These are phyloP conservation scores for Phytomonas sp. DNA, from an alignment of 208 protist genomes.

Conservation along the genomic window DNA sequence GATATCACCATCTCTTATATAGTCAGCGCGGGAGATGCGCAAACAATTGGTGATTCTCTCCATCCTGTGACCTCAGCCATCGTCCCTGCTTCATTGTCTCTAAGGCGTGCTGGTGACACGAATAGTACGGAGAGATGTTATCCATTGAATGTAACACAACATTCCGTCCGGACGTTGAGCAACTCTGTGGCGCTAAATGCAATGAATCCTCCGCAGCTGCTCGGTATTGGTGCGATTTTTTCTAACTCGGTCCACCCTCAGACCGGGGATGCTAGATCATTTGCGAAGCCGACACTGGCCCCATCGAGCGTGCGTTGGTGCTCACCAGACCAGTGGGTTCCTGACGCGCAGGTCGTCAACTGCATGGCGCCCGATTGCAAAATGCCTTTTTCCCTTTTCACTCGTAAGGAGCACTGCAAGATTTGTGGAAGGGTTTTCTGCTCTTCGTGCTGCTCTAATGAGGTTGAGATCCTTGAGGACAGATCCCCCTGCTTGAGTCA, in stretches of 20 bases:
- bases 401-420: constrained; percentile 68
- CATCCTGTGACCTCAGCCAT: not conserved
- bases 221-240: not conserved
- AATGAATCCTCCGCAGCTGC: not conserved
- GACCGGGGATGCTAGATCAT: not conserved
- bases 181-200: not conserved
- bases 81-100: not conserved
- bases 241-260: not conserved
- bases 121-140: not conserved
- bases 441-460: constrained; percentile 55
- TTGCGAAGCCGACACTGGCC: constrained; percentile 62
- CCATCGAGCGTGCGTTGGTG: constrained; percentile 44
- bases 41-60: not conserved
- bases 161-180: not conserved
- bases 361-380: constrained; percentile 80
- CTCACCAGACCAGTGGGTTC: constrained; percentile 48
- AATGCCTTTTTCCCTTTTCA: constrained; percentile 73
- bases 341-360: constrained; percentile 61
- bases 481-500: constrained; percentile 7
- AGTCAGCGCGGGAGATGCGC: not conserved
- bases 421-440: constrained; percentile 78
- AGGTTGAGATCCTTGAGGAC: constrained; percentile 11
- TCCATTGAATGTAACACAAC: not conserved
- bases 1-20: not conserved
- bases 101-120: not conserved